Evolutionary conservation across 2,329 filamentous ascomycete species (phyloP).

Genomic region (Venturia pyrina): DNA sequence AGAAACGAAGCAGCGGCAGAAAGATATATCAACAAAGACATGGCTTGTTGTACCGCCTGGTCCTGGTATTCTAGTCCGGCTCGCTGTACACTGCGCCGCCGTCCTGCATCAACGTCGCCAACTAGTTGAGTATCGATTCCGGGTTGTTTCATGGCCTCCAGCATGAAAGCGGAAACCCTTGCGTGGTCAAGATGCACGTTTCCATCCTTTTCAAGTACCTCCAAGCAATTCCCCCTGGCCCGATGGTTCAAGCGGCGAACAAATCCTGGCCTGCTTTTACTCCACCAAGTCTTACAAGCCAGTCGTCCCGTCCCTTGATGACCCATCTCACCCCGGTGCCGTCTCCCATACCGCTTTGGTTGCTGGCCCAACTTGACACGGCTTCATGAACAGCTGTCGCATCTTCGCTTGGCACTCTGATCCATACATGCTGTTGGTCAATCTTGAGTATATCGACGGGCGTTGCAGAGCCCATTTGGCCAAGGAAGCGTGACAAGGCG

Average conservation of each 20-base stretch:
- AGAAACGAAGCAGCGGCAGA: neutral
- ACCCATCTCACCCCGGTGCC: slow-evolving; percentile 30
- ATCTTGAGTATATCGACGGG: slow-evolving; percentile 61
- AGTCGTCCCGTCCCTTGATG: slow-evolving; percentile 51
- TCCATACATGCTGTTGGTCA: slow-evolving; percentile 47
- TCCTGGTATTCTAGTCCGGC: neutral
- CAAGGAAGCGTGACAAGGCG: slow-evolving; percentile 60
- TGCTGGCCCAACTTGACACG: slow-evolving; percentile 54
- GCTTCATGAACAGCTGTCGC: slow-evolving; percentile 52
- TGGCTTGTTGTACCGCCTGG: neutral
- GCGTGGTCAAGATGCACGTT: too few species aligned
- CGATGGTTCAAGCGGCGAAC: slow-evolving; percentile 23
- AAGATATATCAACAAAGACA: neutral
- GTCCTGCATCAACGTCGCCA: neutral
- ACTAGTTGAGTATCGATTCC: too few species aligned
- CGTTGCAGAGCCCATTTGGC: slow-evolving; percentile 56
- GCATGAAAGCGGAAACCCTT: too few species aligned
- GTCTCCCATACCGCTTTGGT: slow-evolving; percentile 20
- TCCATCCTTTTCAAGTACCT: too few species aligned
- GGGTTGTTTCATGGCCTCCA: too few species aligned
- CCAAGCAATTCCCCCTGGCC: too few species aligned
- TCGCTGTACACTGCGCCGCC: neutral
- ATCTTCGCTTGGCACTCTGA: slow-evolving; percentile 54
- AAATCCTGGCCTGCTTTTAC: slow-evolving; percentile 34
- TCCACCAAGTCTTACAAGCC: slow-evolving; percentile 52